These are phyloP conservation scores for Sclerotinia glacialis DNA, from an alignment of 2,329 filamentous ascomycete species.

Conservation along the genomic window DNA sequence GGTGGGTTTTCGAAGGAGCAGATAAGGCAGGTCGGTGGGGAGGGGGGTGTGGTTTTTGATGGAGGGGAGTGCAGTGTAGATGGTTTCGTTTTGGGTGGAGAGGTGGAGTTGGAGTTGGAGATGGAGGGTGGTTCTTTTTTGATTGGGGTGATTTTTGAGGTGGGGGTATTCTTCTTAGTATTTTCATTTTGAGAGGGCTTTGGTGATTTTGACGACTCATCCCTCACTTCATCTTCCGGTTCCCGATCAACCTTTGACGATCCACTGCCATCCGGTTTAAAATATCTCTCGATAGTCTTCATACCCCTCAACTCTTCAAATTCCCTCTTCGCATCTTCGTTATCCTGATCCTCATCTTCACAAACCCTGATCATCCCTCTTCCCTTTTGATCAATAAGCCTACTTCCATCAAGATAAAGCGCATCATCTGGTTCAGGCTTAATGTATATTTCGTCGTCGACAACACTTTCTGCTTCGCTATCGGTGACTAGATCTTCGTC, in stretches of 20 bases:
- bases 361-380: constrained; percentile 71
- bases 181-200: background rate
- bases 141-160: background rate
- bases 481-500: constrained; percentile 43
- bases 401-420: constrained; percentile 62
- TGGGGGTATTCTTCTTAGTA: background rate
- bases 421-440: constrained; percentile 51
- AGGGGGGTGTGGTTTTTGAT: background rate
- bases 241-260: background rate
- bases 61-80: background rate
- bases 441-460: constrained; percentile 48
- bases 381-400: constrained; percentile 64
- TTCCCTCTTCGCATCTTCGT: constrained; percentile 59
- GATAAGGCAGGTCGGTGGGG: constrained; percentile 52
- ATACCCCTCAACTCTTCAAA: constrained; percentile 62
- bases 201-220: background rate
- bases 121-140: background rate
- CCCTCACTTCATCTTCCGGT: background rate
- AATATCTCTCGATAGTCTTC: constrained; percentile 38
- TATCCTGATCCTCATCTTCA: constrained; percentile 61
- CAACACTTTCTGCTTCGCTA: constrained; percentile 46
- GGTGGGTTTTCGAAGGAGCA: constrained; percentile 66
- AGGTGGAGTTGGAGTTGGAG: no score
- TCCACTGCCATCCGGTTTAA: background rate
- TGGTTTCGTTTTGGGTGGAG: background rate